Conservation (phyloP, 306 rosid species). For the Cucurbita argyrosperma region DNA sequence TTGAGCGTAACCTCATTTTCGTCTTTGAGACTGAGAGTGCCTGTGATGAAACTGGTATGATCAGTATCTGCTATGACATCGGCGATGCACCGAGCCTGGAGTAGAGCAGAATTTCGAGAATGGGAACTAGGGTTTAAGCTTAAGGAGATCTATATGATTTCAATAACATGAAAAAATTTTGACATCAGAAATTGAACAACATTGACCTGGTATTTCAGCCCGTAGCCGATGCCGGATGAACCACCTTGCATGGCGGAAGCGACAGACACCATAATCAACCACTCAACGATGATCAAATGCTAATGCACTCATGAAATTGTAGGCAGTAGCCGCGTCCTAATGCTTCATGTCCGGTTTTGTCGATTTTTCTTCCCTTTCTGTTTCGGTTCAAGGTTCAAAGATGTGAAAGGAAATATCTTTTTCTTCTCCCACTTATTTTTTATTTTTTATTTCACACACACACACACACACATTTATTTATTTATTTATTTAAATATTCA, state of each 20-base stretch:
- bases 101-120: not conserved
- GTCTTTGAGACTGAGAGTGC: constrained; percentile 90
- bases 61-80: constrained; percentile 92
- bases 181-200: not conserved
- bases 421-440: too few relatives aligned
- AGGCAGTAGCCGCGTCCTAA: not conserved
- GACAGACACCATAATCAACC: not conserved
- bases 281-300: not conserved
- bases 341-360: not conserved
- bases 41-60: constrained; percentile 86
- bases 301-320: not conserved
- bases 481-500: too few relatives aligned
- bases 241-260: constrained; percentile 77
- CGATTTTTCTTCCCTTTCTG: too few relatives aligned
- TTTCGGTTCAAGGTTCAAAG: too few relatives aligned
- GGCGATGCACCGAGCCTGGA: constrained; percentile 85
- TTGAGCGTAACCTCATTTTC: constrained; percentile 67
- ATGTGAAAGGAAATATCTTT: too few relatives aligned
- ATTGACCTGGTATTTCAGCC: constrained; percentile 80
- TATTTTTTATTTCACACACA: too few relatives aligned
- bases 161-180: not conserved
- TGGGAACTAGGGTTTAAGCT: not conserved
- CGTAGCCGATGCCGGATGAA: constrained; percentile 90
- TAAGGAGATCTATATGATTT: not conserved
- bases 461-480: too few relatives aligned